These are phyloP conservation scores for Viscum album DNA, from an alignment of 177 flowering plant species.

Conservation along the genomic window DNA sequence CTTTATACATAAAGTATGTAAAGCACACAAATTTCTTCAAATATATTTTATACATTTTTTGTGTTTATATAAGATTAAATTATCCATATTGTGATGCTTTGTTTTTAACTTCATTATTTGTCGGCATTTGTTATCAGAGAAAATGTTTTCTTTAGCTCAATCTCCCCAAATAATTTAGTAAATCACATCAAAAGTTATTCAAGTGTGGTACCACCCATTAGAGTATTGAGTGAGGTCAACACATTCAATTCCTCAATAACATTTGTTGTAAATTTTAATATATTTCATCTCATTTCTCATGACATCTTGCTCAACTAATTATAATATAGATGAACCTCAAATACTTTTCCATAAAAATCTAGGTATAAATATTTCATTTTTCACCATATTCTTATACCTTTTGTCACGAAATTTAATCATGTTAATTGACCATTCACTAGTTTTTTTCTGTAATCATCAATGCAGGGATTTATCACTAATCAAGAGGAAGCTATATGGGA, in stretches of 20 bases:
- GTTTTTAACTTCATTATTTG: not conserved
- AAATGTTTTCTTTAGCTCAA: conserved; percentile 7
- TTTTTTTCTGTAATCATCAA: no score
- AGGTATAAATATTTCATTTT: conserved; percentile 1
- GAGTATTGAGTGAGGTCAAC: conserved; percentile 6
- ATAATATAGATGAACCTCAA: conserved; percentile 7
- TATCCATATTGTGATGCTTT: not conserved
- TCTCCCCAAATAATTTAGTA: not conserved
- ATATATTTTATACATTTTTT: not conserved
- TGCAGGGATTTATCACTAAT: conserved; percentile 10
- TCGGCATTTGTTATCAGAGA: not conserved
- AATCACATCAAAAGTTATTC: conserved; percentile 10
- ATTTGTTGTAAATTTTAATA: not conserved
- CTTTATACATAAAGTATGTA: conserved; percentile 9
- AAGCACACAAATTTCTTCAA: not conserved
- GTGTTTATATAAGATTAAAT: not conserved
- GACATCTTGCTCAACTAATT: not conserved
- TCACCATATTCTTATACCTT: no score
- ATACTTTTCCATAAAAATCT: conserved; percentile 1
- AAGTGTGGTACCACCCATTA: conserved; percentile 8
- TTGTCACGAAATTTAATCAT: no score
- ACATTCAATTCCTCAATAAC: not conserved
- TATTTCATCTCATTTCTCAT: not conserved
- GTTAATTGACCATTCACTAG: no score
- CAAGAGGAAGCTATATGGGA: not conserved